Conservation (phyloP, 306 rosid species). For the Adenanthera pavonina region DNA sequence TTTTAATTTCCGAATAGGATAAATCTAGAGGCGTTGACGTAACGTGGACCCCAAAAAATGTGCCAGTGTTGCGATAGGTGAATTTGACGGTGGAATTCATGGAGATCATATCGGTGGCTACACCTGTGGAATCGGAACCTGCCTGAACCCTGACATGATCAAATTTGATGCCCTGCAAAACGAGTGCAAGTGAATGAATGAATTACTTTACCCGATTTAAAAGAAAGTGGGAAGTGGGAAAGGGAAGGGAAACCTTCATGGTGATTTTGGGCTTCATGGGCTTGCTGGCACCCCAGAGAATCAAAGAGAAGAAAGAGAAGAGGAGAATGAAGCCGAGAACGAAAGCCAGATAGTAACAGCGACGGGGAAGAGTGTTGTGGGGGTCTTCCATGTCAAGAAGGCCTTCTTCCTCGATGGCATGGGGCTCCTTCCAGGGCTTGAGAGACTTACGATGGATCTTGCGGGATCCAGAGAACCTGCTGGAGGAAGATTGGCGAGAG, state of each 20-base stretch:
- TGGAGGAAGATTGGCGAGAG: slow-evolving; percentile 85
- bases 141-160: slow-evolving; percentile 85
- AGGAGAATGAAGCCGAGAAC: slow-evolving; percentile 74
- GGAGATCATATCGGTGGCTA: slow-evolving; percentile 94
- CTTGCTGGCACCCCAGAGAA: slow-evolving; percentile 90
- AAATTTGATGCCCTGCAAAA: slow-evolving; percentile 66
- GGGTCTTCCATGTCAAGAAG: slow-evolving; percentile 71
- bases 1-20: slow-evolving; percentile 60
- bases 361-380: slow-evolving; percentile 58
- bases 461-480: slow-evolving; percentile 87
- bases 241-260: slow-evolving; percentile 56
- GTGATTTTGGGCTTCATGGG: slow-evolving; percentile 85
- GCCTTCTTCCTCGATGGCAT: slow-evolving; percentile 89
- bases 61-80: slow-evolving; percentile 83
- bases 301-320: slow-evolving; percentile 76
- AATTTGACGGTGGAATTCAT: slow-evolving; percentile 75
- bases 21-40: slow-evolving; percentile 75
- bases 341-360: slow-evolving; percentile 77
- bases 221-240: background rate
- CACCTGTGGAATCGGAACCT: slow-evolving; percentile 89
- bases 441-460: slow-evolving; percentile 56
- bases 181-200: background rate
- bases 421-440: slow-evolving; percentile 80
- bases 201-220: background rate
- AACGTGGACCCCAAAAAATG: slow-evolving; percentile 94